A percentile compares a stretch with the other conserved stretches of the same genome.
Evolutionary conservation across 2,329 filamentous ascomycete genomes (phyloP).

Genomic region (Microdochium bolleyi): DNA sequence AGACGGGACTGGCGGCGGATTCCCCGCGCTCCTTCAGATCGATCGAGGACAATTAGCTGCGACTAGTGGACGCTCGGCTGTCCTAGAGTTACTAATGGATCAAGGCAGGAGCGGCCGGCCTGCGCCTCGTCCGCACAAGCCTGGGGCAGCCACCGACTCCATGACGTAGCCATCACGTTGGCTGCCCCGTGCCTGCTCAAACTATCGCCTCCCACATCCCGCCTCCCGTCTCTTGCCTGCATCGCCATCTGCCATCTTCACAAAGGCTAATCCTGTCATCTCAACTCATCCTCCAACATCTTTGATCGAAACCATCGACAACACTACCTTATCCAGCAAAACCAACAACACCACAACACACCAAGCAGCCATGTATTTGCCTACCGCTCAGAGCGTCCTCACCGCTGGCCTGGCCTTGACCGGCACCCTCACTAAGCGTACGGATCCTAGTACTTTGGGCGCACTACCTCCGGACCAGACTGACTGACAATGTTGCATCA

Average conservation of each 20-base stretch:
- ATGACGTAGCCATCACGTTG: not conserved
- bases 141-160: not conserved
- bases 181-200: not conserved
- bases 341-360: not conserved
- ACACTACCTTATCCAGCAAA: not conserved
- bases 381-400: slow-evolving; percentile 16
- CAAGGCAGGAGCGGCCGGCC: not conserved
- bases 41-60: no score
- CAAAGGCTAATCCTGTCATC: no score
- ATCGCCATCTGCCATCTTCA: not conserved
- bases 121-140: not conserved
- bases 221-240: not conserved
- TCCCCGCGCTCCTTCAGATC: no score
- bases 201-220: not conserved
- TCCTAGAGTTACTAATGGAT: no score
- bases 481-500: not conserved
- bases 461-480: not conserved
- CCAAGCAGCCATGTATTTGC: slow-evolving; percentile 16
- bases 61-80: no score
- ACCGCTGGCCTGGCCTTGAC: slow-evolving; percentile 17
- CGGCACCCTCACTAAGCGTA: slow-evolving; percentile 12
- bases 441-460: not conserved
- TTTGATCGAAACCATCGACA: not conserved
- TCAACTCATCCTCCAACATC: not conserved
- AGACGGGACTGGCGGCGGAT: no score